phyloP scores from a whole-genome alignment of 2,329 filamentous ascomycete genomes.

The Fusarium buharicum region DNA sequence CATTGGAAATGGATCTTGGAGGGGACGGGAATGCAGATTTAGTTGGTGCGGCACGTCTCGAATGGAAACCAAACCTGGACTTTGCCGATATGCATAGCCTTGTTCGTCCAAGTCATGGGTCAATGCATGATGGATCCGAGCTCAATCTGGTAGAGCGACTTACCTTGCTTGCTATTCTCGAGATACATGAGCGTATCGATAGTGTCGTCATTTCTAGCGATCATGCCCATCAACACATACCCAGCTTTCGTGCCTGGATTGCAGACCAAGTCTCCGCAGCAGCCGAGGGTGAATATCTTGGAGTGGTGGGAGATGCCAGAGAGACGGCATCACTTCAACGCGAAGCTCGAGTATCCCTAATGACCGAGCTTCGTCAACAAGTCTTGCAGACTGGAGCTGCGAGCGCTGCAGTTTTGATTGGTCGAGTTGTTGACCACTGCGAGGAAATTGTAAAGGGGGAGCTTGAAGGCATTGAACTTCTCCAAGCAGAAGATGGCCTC shows the following conservation, averaged over 20 bases:
- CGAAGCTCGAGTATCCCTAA: too few species aligned
- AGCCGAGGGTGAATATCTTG: too few species aligned
- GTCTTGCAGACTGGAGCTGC: too few species aligned
- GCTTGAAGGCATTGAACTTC: constrained; percentile 3
- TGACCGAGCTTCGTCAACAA: not conserved
- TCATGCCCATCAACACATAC: constrained; percentile 2
- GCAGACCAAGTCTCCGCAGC: too few species aligned
- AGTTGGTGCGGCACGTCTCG: constrained; percentile 1
- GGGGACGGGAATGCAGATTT: too few species aligned
- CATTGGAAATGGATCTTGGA: too few species aligned
- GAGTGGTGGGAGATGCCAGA: too few species aligned
- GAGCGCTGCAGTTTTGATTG: not conserved
- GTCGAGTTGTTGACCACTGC: constrained; percentile 1
- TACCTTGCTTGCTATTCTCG: not conserved
- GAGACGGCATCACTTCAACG: too few species aligned
- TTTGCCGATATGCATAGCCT: constrained; percentile 2
- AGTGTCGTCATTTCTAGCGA: not conserved
- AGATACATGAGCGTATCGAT: not conserved
- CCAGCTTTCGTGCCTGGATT: not conserved
- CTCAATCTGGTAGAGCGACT: constrained; percentile 3
- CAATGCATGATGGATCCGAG: not conserved
- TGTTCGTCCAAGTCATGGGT: not conserved
- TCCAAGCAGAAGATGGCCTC: constrained; percentile 3
- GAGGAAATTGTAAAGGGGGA: constrained; percentile 5
- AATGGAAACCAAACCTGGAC: constrained; percentile 13